Base-by-base conservation (phyloP, 2,329 filamentous ascomycete species). In the Emydomyces testavorans region DNA sequence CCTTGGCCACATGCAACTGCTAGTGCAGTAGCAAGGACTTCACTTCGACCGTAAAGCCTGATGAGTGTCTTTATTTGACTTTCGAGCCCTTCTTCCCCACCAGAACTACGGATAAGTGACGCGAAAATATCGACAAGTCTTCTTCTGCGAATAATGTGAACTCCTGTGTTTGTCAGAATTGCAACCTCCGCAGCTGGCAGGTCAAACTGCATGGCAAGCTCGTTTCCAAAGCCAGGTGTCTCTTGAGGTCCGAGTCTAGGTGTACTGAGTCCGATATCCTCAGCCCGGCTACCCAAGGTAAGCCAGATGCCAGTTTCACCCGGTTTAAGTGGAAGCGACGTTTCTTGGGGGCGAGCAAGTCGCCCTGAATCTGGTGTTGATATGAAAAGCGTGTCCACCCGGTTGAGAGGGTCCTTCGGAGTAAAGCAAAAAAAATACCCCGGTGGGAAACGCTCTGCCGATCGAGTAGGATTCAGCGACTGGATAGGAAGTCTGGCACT, bases 1-100 rank as follows among this genome's bases (percentile, higher is more conserved):
- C 88, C 90, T 62, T 96, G 89, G 3, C 90, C 89, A 63, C 92
- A 98, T 31, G 92, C 89, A 24, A 98, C 92, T 8, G 92, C 92
- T 44, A 98, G 71, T 21, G 92, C 89, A 34, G 90, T 88, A 0
- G 92, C 86, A 46, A 93, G 82, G 0, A 85, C 92, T 64, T 98
- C 92, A 2, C 83, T 81, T 8, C 89, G 79, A 10, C 92, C 92
- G 62, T 96, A 98, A 7, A 82, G 76, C 49, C 81, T 78, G 52
- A 92, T 85, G 58, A 98, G 90, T 52, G 80, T 85, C 46, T 84
- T 84, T 18, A 93, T 77, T 56, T 94, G 85, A 15, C 75, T 78
- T 57, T 94, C 88, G 7, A 92, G 69, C 2, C 84, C 85, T 53
- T 95, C 86, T 20, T 68, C 63, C 11, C 84, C 83, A 2, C 79